Evolutionary conservation across 768 basidiomycete species (phyloP).

Genomic region (Panellus pusillus): DNA sequence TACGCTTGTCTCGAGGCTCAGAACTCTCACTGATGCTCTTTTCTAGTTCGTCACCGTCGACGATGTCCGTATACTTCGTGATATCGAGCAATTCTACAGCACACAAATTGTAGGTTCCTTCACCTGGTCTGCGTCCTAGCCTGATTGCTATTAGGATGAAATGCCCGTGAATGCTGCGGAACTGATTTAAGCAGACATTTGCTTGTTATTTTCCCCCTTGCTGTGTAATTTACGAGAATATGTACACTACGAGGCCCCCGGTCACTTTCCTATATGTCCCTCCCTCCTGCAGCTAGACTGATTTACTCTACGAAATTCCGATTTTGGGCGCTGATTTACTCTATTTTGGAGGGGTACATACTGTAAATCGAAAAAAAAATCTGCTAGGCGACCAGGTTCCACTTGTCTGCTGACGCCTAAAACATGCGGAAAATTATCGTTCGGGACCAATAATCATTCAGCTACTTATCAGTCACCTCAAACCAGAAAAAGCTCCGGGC

Average conservation of each 20-base stretch:
- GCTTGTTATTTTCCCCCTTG: slow-evolving; percentile 9
- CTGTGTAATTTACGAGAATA: slow-evolving; percentile 13
- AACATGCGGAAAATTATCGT: no score
- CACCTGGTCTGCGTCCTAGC: slow-evolving; percentile 22
- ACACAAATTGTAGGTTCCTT: slow-evolving; percentile 75
- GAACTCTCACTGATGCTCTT: slow-evolving; percentile 20
- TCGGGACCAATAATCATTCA: no score
- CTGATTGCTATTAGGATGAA: slow-evolving; percentile 67
- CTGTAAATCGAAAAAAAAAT: no score
- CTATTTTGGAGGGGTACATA: no score
- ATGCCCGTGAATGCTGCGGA: slow-evolving; percentile 99
- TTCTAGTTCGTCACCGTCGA: slow-evolving; percentile 88
- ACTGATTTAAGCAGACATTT: slow-evolving; percentile 59
- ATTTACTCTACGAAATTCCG: no score
- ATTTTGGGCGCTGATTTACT: no score
- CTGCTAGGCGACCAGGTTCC: no score
- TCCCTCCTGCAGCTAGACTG: no score
- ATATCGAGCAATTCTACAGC: slow-evolving; percentile 98
- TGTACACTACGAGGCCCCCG: neutral
- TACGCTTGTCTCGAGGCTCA: slow-evolving; percentile 37
- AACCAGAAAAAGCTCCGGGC: no score
- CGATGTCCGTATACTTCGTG: slow-evolving; percentile 93
- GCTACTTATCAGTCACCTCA: no score
- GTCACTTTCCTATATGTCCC: no score
- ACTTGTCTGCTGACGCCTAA: no score